phyloP scores from a whole-genome alignment of 192 early-diverging fungal species.

The Dimargaris verticillata region DNA sequence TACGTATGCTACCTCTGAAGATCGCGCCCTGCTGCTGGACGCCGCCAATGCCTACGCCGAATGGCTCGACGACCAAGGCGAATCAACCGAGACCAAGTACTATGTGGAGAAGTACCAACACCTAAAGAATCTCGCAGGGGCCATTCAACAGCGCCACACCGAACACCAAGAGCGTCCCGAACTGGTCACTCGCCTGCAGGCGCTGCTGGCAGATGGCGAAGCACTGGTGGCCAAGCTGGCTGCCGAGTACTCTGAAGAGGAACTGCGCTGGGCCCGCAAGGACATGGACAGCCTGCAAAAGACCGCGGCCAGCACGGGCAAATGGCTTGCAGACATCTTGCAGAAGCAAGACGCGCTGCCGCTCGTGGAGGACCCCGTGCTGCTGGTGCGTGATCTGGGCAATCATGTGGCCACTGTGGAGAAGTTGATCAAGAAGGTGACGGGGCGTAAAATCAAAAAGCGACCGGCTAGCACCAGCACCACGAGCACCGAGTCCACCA shows the following conservation, averaged over 20 bases:
- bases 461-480: background rate
- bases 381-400: background rate
- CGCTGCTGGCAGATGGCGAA: slow-evolving; percentile 29
- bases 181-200: slow-evolving; percentile 28
- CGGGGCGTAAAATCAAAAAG: slow-evolving; percentile 1
- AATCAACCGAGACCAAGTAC: slow-evolving; percentile 29
- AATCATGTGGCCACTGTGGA: background rate
- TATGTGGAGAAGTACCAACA: slow-evolving; percentile 21
- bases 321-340: background rate
- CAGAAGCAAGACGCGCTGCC: background rate
- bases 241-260: slow-evolving; percentile 32
- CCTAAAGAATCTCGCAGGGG: slow-evolving; percentile 22
- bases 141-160: slow-evolving; percentile 22
- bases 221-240: slow-evolving; percentile 17
- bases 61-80: slow-evolving; percentile 76
- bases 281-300: background rate
- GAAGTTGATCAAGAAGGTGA: background rate
- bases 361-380: slow-evolving; percentile 4
- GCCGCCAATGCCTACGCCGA: slow-evolving; percentile 42
- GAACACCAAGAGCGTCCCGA: slow-evolving; percentile 42
- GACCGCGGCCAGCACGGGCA: background rate
- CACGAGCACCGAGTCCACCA: background rate
- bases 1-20: slow-evolving; percentile 46
- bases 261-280: slow-evolving; percentile 21
- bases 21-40: slow-evolving; percentile 44